Conservation (phyloP, 768 basidiomycete genomes). For the Termitomyces sp. region DNA sequence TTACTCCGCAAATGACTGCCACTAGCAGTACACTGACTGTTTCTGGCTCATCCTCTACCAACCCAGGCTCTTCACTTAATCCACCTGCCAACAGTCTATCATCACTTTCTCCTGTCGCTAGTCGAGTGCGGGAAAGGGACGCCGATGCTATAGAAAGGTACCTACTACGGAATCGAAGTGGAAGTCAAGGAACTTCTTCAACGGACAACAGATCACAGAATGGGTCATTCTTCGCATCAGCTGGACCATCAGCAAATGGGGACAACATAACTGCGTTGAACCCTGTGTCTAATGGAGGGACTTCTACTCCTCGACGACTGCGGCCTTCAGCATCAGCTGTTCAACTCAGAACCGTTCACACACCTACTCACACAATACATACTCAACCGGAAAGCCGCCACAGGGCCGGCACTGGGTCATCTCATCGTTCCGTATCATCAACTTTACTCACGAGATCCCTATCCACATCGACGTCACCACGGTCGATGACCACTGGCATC, state of each 20-base stretch:
- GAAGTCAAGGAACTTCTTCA: conserved; percentile 70
- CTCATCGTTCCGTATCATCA: conserved; percentile 41
- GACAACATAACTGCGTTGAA: conserved; percentile 54
- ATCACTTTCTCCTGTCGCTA: conserved; percentile 74
- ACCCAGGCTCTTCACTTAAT: conserved; percentile 34
- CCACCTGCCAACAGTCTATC: conserved; percentile 36
- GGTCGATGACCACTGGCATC: conserved; percentile 33
- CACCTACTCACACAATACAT: conserved; percentile 27
- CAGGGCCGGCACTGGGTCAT: conserved; percentile 70
- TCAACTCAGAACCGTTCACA: conserved; percentile 56
- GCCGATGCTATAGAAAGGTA: conserved; percentile 90
- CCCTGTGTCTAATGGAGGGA: conserved; percentile 46
- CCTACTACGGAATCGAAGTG: conserved; percentile 77
- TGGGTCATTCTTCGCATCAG: conserved; percentile 47
- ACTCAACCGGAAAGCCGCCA: conserved; percentile 49
- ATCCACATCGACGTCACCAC: conserved; percentile 55
- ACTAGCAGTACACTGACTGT: conserved; percentile 31
- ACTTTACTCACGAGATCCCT: conserved; percentile 49
- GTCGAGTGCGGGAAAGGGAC: conserved; percentile 78
- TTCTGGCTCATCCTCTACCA: conserved; percentile 31
- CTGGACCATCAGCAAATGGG: conserved; percentile 50
- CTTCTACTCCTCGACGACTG: conserved; percentile 59
- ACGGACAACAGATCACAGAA: conserved; percentile 70
- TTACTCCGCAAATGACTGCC: conserved; percentile 30
- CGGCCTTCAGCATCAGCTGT: conserved; percentile 79